These are phyloP conservation scores for Acanthamoeba lenticulata DNA, from an alignment of 208 protist species.

Conservation along the genomic window DNA sequence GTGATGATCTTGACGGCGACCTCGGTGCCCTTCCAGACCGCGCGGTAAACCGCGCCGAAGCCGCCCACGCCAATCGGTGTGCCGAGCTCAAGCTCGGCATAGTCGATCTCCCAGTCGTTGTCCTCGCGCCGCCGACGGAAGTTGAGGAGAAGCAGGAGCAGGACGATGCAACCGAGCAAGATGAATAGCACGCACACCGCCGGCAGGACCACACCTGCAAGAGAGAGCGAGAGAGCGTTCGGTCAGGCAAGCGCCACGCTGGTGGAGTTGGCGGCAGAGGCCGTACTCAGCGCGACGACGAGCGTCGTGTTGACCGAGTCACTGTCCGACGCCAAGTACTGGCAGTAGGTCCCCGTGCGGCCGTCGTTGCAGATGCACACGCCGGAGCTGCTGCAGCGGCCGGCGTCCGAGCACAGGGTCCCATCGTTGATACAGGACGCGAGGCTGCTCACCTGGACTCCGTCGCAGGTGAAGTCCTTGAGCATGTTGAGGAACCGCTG, in stretches of 20 bases:
- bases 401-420: background rate
- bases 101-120: slow-evolving; percentile 56
- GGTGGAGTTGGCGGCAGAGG: background rate
- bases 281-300: background rate
- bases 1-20: slow-evolving; percentile 57
- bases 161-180: background rate
- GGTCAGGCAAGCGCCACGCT: background rate
- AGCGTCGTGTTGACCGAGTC: no score
- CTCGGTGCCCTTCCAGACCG: slow-evolving; percentile 58
- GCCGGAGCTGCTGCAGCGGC: background rate
- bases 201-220: background rate
- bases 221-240: background rate
- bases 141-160: background rate
- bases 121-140: background rate
- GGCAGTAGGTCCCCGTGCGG: background rate
- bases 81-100: background rate
- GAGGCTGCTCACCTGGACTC: background rate
- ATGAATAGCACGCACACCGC: background rate
- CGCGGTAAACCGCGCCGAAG: slow-evolving; percentile 19
- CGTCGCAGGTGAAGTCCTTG: slow-evolving; percentile 2
- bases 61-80: background rate
- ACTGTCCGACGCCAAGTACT: background rate
- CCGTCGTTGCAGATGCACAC: background rate
- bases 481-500: background rate
- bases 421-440: background rate